Evolutionary conservation across 768 basidiomycete genomes (phyloP), one percentile per base, ranked within the genome.

Genomic region (Clitopilus hobsonii): DNA sequence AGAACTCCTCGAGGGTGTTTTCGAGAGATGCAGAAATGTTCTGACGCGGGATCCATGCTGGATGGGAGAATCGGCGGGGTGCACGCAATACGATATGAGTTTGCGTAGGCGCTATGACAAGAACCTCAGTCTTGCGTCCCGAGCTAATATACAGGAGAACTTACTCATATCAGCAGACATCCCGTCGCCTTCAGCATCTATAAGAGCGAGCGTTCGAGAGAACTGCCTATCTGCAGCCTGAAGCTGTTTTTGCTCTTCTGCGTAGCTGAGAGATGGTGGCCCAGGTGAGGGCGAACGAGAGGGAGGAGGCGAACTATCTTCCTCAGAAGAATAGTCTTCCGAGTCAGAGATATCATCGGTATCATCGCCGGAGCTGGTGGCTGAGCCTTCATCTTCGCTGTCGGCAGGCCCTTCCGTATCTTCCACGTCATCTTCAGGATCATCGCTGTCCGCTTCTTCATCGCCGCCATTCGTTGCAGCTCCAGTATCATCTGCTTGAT

Each of bases 41-140:
- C 59, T 78, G 80, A 22, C 74, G 69, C 8, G 77, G 77, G 25
- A 75, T 65, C 77, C 78, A 79, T 5, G 75, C 68, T 3, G 77
- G 76, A 54, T 79, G 78, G 11, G 52, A 52, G 61, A 79, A 78
- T n/a, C 70, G 64, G n/a, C 78, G 65, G 1, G 78, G 78, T 0
- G 78, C 78, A 26, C 73, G 76, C 22, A 79, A 60, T 24, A 79
- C 67, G 29, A 79, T 64, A 54, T 79, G 73, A n/a, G 74, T 76
- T 55, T 77, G 75, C 0, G 75, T 76, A 1, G 77, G 74, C 1
- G 74, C 78, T 79, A 38, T 16, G 24, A 27, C 7, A 27, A 5
- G n/a, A 16, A 28, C 22, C 7, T 27, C 8, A 16, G 23, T 27
- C 23, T 52, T 2, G 49, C 1, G 41, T 25, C n/a, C n/a, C 18